Evolutionary conservation across 1,139 yeast species (phyloP).

Genomic region (Yamadazyma friedrichii): DNA sequence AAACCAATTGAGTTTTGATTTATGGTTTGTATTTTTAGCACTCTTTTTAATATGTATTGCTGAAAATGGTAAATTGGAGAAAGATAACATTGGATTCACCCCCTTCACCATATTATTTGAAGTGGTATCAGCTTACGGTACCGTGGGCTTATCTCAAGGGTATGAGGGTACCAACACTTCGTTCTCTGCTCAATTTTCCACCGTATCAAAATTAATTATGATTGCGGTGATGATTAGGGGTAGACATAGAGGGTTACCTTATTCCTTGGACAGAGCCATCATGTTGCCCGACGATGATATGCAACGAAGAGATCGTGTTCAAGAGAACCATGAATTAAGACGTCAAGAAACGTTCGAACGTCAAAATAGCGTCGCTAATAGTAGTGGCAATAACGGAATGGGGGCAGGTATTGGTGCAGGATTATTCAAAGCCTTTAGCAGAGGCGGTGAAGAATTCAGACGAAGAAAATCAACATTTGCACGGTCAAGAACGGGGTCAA

Average conservation of each 20-base stretch:
- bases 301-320: slow-evolving; percentile 64
- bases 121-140: slow-evolving; percentile 92
- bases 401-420: slow-evolving; percentile 7
- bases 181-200: slow-evolving; percentile 67
- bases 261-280: slow-evolving; percentile 90
- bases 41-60: slow-evolving; percentile 82
- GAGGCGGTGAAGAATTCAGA: slow-evolving; percentile 15
- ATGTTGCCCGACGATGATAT: slow-evolving; percentile 76
- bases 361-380: slow-evolving; percentile 16
- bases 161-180: slow-evolving; percentile 68
- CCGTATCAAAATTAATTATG: slow-evolving; percentile 76
- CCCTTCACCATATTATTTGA: slow-evolving; percentile 81
- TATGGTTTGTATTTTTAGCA: slow-evolving; percentile 91
- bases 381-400: background rate
- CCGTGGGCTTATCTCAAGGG: slow-evolving; percentile 89
- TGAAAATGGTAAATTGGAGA: slow-evolving; percentile 64
- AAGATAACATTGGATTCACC: slow-evolving; percentile 50
- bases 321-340: slow-evolving; percentile 54
- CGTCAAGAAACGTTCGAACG: slow-evolving; percentile 33
- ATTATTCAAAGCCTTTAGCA: slow-evolving; percentile 14
- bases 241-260: slow-evolving; percentile 95
- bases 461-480: slow-evolving; percentile 6
- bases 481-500: background rate
- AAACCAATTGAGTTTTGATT: slow-evolving; percentile 87
- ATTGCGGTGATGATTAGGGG: slow-evolving; percentile 93